These are phyloP conservation scores for Trichosporon sp. DNA, from an alignment of 1,284 basidiomycete genomes.

Conservation along the genomic window DNA sequence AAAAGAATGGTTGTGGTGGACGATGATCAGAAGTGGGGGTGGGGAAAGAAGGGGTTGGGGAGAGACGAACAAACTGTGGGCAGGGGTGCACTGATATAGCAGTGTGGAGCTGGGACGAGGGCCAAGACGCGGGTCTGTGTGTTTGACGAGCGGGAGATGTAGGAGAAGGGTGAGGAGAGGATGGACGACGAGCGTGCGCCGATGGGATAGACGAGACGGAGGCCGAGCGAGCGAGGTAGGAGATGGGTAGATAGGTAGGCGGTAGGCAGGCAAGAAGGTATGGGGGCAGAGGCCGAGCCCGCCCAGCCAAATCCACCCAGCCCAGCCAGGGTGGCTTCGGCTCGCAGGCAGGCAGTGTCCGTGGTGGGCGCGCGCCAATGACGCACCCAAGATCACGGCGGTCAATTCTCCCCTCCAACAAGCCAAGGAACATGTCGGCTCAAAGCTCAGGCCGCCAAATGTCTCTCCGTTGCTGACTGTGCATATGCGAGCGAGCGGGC, in stretches of 20 bases:
- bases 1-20: background rate
- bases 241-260: no score
- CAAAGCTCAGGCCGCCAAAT: background rate
- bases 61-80: background rate
- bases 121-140: background rate
- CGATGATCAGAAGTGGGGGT: no score
- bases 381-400: background rate
- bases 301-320: no score
- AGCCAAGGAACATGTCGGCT: background rate
- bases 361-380: background rate
- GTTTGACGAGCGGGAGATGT: background rate
- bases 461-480: background rate
- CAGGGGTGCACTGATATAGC: background rate
- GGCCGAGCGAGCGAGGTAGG: background rate
- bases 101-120: background rate
- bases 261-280: no score
- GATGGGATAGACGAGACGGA: background rate
- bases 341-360: no score
- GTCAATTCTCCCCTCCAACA: background rate
- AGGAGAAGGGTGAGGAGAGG: background rate
- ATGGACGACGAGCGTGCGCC: background rate
- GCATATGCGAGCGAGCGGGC: no score
- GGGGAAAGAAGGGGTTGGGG: background rate
- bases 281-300: no score
- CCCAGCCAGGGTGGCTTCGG: no score